Conservation (phyloP, 2,329 filamentous ascomycete genomes). For the Allantophomopsis cytisporea region DNA sequence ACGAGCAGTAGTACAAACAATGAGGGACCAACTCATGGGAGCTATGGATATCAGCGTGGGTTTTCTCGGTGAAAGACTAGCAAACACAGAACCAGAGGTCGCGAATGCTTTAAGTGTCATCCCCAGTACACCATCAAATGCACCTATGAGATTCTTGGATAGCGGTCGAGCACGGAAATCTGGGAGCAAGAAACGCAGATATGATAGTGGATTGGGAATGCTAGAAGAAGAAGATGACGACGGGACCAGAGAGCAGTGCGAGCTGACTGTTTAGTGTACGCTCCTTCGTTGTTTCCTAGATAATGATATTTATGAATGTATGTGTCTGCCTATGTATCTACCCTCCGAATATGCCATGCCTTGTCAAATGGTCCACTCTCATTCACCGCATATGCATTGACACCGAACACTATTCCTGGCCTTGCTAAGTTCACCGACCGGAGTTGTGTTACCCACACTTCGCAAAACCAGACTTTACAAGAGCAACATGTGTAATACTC, state of each 20-base stretch:
- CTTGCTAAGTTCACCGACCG: background rate
- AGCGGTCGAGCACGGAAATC: slow-evolving; percentile 1
- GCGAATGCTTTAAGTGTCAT: background rate
- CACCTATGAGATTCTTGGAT: background rate
- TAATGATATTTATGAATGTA: background rate
- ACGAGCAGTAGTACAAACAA: slow-evolving; percentile 29
- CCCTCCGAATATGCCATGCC: background rate
- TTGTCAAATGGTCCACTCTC: background rate
- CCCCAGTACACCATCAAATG: background rate
- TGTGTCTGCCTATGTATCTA: background rate
- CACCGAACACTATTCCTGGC: background rate
- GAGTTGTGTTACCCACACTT: too few relatives aligned
- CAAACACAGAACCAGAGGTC: background rate
- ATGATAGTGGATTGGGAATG: slow-evolving; percentile 41
- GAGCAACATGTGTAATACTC: too few relatives aligned
- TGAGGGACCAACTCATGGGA: slow-evolving; percentile 36
- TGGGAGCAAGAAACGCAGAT: slow-evolving; percentile 28
- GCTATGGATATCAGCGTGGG: slow-evolving; percentile 31
- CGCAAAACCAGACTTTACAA: too few relatives aligned
- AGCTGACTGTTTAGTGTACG: background rate
- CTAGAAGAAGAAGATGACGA: slow-evolving; percentile 36
- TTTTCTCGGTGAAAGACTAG: slow-evolving; percentile 19
- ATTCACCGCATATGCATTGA: background rate
- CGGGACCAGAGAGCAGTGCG: background rate
- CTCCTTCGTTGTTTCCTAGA: background rate